Base-by-base conservation (phyloP, 805 yeast species). In the Lipomyces orientalis region DNA sequence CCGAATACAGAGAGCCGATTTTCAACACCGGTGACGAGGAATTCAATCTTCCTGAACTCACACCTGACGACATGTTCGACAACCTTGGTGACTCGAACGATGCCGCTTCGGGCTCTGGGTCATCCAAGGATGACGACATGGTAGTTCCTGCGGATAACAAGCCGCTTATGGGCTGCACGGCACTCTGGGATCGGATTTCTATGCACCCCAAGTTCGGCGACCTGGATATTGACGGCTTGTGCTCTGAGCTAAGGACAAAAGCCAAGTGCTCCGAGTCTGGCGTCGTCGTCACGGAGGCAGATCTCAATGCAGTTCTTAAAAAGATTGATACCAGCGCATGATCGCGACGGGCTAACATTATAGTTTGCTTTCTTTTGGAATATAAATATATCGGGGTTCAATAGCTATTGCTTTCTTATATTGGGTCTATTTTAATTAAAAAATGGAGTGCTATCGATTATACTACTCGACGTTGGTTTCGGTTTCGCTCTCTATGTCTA, bases 261-360 rank as follows among this genome's bases (percentile, higher is more conserved):
- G 99, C 98, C 10, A 93, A 92, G 79, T 95, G 99, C 81, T 89
- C 97, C 14, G 98, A 94, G 76, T 81, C 84, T 64, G 99, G 99
- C 19, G 98, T 90, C 39, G 97, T 95, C 37, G 87, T 95, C 37
- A 88, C 90, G 69, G 89, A 90, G 65, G 80, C 83, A 49, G 98
- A 94, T 76, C 94, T 95, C 35, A 89, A 90, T 72, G 69, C 58
- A 12, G 71, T 60, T 22, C 59, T 71, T 22, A 19, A 55, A 54
- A 64, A 71, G 64, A 56, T 71, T 39, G 55, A 67, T 25, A 31
- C 64, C 7, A 43, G n/a, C 25, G 33, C 58, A n/a, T 33, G 56
- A 49, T 33, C 16, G 19, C 14, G 33, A 6, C 46, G 39, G 19
- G 6, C 9, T 54, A 29, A 16, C 52, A 33, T 54, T 54, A 54